phyloP scores from a whole-genome alignment of 805 yeast species.

The Gaillardinia entomophila region DNA sequence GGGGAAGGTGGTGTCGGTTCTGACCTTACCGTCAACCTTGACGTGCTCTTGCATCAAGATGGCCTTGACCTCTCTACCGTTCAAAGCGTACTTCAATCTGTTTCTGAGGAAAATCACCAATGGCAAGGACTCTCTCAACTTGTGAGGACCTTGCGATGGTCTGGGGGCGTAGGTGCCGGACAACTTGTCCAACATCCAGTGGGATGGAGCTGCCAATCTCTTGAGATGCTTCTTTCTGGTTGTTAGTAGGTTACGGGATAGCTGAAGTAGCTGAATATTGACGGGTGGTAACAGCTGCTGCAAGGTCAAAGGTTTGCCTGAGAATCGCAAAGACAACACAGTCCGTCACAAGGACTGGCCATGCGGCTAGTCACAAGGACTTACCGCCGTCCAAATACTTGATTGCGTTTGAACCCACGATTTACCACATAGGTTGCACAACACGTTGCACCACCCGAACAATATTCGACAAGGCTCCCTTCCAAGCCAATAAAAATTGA shows the following conservation, averaged over 20 bases:
- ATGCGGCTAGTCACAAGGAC: too few species aligned
- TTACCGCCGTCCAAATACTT: too few species aligned
- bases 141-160: slow-evolving; percentile 99
- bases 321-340: too few species aligned
- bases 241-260: too few species aligned
- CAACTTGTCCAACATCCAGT: slow-evolving; percentile 99
- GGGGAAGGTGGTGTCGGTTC: slow-evolving; percentile 98
- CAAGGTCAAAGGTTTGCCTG: too few species aligned
- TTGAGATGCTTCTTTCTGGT: slow-evolving; percentile 94
- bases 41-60: slow-evolving; percentile 97
- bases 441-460: too few species aligned
- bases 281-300: too few species aligned
- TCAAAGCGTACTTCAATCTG: slow-evolving; percentile 97
- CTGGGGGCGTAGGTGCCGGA: slow-evolving; percentile 99
- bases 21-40: slow-evolving; percentile 97
- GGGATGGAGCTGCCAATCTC: slow-evolving; percentile 99
- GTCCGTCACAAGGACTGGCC: too few species aligned
- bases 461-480: slow-evolving; percentile 48
- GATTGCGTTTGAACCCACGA: too few species aligned
- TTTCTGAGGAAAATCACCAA: slow-evolving; percentile 94
- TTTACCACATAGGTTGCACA: too few species aligned
- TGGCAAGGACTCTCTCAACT: slow-evolving; percentile 96
- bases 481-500: slow-evolving; percentile 23
- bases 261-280: too few species aligned
- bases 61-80: slow-evolving; percentile 98